phyloP scores from a whole-genome alignment of 2,329 filamentous ascomycete genomes.

The Dactylellina drechsleri region DNA sequence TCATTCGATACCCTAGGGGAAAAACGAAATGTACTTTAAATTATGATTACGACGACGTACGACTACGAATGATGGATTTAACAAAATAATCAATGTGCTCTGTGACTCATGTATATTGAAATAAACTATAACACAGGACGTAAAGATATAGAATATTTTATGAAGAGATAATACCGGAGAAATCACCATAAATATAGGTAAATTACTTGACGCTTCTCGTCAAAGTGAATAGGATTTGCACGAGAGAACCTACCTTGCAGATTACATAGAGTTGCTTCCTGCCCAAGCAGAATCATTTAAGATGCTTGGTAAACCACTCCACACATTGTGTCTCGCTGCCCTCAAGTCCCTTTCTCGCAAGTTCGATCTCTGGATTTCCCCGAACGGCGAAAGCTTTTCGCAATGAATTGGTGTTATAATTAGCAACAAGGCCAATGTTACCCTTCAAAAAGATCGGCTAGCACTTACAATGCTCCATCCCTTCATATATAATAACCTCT shows the following conservation, averaged over 20 bases:
- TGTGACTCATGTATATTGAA: no score
- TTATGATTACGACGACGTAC: background rate
- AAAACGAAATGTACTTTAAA: no score
- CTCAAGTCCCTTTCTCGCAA: slow-evolving; percentile 57
- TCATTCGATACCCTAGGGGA: slow-evolving; percentile 14
- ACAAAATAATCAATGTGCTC: no score
- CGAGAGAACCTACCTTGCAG: no score
- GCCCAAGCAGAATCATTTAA: background rate
- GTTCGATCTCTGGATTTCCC: slow-evolving; percentile 57
- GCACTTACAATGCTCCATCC: slow-evolving; percentile 61
- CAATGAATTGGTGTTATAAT: background rate
- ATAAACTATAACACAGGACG: no score
- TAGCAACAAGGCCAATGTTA: background rate
- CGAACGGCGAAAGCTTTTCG: slow-evolving; percentile 61
- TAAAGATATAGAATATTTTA: no score
- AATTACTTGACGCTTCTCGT: no score
- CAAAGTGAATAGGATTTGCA: no score
- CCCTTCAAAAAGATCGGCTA: background rate
- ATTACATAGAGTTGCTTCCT: no score
- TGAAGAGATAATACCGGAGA: no score
- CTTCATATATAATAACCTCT: slow-evolving; percentile 62
- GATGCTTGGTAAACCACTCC: slow-evolving; percentile 59
- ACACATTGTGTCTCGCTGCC: slow-evolving; percentile 60
- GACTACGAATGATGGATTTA: background rate
- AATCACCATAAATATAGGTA: no score